phyloP scores from a whole-genome alignment of 75 land plant genomes.

The Picea glauca region DNA sequence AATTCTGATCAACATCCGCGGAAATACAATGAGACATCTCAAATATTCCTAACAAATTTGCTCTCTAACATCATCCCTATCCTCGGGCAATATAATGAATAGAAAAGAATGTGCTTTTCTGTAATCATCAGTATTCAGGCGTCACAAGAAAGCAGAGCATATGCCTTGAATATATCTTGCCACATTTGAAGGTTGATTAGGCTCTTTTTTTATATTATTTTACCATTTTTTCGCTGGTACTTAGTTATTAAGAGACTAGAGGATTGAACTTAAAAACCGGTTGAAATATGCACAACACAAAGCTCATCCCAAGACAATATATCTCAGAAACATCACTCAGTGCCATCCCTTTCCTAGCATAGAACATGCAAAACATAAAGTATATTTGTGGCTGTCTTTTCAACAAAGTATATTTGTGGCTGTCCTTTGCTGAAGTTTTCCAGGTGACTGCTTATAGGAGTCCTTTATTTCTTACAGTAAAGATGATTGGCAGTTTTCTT shows the following conservation, averaged over 20 bases:
- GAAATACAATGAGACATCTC: constrained; percentile 1
- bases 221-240: not conserved
- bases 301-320: not conserved
- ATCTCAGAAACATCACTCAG: not conserved
- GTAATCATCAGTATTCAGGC: not conserved
- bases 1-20: constrained; percentile 5
- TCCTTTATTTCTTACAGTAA: not conserved
- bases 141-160: not conserved
- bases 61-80: not conserved
- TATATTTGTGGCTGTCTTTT: not conserved
- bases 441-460: not conserved
- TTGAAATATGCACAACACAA: not conserved
- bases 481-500: not conserved
- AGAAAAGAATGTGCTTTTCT: not conserved
- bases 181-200: not conserved
- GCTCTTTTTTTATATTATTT: not conserved
- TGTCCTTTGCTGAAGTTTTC: not conserved
- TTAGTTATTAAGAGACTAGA: not conserved
- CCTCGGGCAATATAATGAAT: not conserved
- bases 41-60: not conserved
- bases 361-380: not conserved
- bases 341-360: not conserved
- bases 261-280: not conserved
- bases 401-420: not conserved
- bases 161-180: not conserved